A percentile compares a stretch with the other conserved stretches of the same genome.
Conservation (phyloP, 2,329 filamentous ascomycete genomes). For the Paecilomyces dactylethromorphus region DNA sequence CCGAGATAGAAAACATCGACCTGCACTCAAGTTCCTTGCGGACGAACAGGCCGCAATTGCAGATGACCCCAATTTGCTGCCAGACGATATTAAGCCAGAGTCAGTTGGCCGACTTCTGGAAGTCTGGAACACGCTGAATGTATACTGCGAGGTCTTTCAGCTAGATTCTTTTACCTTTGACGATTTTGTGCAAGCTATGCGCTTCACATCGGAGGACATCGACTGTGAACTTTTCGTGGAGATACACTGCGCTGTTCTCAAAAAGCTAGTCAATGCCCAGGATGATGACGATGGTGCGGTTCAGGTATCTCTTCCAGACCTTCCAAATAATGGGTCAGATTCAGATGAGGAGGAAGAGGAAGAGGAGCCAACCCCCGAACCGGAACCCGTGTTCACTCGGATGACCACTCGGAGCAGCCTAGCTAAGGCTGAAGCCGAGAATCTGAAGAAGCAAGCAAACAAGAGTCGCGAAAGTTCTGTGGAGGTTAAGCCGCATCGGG, state of each 20-base stretch:
- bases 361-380: slow-evolving; percentile 60
- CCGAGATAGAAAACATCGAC: slow-evolving; percentile 58
- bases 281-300: slow-evolving; percentile 67
- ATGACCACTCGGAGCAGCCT: slow-evolving; percentile 81
- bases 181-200: slow-evolving; percentile 85
- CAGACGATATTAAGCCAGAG: slow-evolving; percentile 61
- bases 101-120: slow-evolving; percentile 82
- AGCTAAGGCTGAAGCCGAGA: slow-evolving; percentile 70
- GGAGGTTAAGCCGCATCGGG: slow-evolving; percentile 41
- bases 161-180: slow-evolving; percentile 97
- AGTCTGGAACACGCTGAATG: slow-evolving; percentile 93
- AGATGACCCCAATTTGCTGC: slow-evolving; percentile 40
- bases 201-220: slow-evolving; percentile 64
- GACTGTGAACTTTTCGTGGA: slow-evolving; percentile 84
- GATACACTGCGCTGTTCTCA: slow-evolving; percentile 84
- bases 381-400: slow-evolving; percentile 55
- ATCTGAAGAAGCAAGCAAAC: slow-evolving; percentile 55
- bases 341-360: slow-evolving; percentile 53
- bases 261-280: slow-evolving; percentile 72
- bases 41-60: slow-evolving; percentile 52
- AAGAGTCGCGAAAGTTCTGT: slow-evolving; percentile 36
- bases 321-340: slow-evolving; percentile 63
- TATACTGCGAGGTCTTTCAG: slow-evolving; percentile 92
- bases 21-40: slow-evolving; percentile 70
- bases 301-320: slow-evolving; percentile 68